Conservation (phyloP, 805 yeast species). For the Lipomyces yamanashiensis region DNA sequence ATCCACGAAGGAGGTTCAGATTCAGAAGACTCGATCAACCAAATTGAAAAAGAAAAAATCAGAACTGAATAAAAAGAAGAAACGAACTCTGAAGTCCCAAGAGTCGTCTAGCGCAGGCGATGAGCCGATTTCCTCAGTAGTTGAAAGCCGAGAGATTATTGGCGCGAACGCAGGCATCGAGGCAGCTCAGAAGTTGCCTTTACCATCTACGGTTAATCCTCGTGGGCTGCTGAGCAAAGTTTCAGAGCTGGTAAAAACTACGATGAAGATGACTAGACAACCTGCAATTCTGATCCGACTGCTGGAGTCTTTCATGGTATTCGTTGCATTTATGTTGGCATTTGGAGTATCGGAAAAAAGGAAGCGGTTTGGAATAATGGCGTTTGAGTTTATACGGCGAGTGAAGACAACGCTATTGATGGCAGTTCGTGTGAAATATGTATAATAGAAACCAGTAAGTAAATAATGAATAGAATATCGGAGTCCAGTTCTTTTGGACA, state of each 20-base stretch:
- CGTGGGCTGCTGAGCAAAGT: neutral
- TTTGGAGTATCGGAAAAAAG: conserved; percentile 25
- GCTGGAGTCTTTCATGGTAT: conserved; percentile 11
- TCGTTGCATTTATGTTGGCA: conserved; percentile 13
- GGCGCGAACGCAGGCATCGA: no score
- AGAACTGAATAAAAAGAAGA: neutral
- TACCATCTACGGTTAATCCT: no score
- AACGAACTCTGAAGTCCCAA: neutral
- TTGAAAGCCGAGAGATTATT: no score
- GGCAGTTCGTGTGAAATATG: conserved; percentile 24
- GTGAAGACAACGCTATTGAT: conserved; percentile 14
- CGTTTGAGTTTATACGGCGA: conserved; percentile 1
- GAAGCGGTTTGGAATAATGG: neutral
- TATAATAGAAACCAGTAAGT: conserved; percentile 5
- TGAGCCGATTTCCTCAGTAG: no score
- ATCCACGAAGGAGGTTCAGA: conserved; percentile 5
- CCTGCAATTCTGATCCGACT: conserved; percentile 19
- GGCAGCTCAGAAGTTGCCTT: no score
- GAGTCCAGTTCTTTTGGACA: no score
- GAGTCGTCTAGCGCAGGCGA: neutral
- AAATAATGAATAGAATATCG: neutral
- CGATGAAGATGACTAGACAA: neutral
- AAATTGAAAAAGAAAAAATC: neutral
- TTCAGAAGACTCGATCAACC: neutral
- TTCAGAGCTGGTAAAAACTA: neutral